Conservation (phyloP, 345 rosid species). For the Carallia pectinifolia region DNA sequence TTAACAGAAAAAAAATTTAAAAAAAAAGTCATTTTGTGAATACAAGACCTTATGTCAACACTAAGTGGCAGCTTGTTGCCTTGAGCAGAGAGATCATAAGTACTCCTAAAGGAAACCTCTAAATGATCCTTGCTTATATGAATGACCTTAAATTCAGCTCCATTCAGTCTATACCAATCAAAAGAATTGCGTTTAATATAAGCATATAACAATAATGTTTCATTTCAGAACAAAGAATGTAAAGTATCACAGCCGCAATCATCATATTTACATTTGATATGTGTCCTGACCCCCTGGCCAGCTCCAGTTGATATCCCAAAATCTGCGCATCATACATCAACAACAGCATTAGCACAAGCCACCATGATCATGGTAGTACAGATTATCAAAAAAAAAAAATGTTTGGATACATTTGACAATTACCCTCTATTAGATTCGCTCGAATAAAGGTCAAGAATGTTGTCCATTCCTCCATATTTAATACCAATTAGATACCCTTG, state of each 20-base stretch:
- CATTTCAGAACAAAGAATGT: neutral
- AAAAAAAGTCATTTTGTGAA: neutral
- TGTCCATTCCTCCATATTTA: constrained; percentile 38
- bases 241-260: neutral
- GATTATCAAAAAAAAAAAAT: neutral
- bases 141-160: constrained; percentile 27
- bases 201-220: neutral
- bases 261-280: constrained; percentile 26
- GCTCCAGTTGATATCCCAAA: constrained; percentile 42
- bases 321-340: constrained; percentile 18
- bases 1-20: no score
- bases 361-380: neutral
- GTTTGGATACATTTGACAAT: constrained; percentile 4
- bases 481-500: constrained; percentile 29
- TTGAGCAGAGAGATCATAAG: constrained; percentile 21
- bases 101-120: constrained; percentile 40
- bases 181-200: neutral
- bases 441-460: constrained; percentile 32
- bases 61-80: constrained; percentile 31
- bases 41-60: constrained; percentile 33
- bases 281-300: constrained; percentile 25
- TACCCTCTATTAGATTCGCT: constrained; percentile 38
- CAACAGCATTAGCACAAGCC: neutral
- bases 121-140: constrained; percentile 17
- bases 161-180: constrained; percentile 27